Base-by-base conservation (phyloP, 1,139 yeast genomes). In the Candida sanyaensis region DNA sequence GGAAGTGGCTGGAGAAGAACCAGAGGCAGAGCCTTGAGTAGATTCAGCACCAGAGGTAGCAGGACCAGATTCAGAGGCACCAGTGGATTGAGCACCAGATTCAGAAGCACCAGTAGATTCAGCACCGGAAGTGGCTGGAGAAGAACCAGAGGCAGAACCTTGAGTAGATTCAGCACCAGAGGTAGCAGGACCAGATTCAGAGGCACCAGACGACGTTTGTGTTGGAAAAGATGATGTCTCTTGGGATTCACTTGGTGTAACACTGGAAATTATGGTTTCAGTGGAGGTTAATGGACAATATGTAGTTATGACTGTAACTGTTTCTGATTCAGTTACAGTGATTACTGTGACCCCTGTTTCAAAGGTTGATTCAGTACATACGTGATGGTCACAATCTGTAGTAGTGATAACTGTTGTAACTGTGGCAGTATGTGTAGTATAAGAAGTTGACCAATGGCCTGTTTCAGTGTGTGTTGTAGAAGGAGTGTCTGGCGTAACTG, bases 231-330 rank as follows among this genome's bases (percentile, higher is more conserved):
- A 24, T 24, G 27, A 24, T 5, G 27, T 5, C 7, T 24, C 27
- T 5, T 24, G 6, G 7, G 5, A 24, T 24, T 24, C 27, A 24
- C 27, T 24, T 24, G 27, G 27, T 5, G 27, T 24, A 24, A 24
- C 27, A 24, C 27, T 24, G 5, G 27, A 24, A 24, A 24, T 24
- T 5, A 24, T 24, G 5, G 27, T 24, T 21, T 43, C 45, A 29
- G 42, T 32, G 6, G 42, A 37, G 21, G 45, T 43, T 24, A 43
- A 37, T 30, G 42, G 45, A 43, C 34, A 36, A 31, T 28, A 43
- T n/a, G 45, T 37, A 3, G 45, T 37, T 23, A 12, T 27, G 5
- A 28, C 27, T 10, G 45, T 37, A 6, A 28, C 37, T 2, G 41
- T 28, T n/a, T 28, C 41, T 2, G 26, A 12, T 10, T 8, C 21